Evolutionary conservation across 2,329 filamentous ascomycete species (phyloP), one percentile per base, ranked within the genome.

Genomic region (Talaromyces sp.): DNA sequence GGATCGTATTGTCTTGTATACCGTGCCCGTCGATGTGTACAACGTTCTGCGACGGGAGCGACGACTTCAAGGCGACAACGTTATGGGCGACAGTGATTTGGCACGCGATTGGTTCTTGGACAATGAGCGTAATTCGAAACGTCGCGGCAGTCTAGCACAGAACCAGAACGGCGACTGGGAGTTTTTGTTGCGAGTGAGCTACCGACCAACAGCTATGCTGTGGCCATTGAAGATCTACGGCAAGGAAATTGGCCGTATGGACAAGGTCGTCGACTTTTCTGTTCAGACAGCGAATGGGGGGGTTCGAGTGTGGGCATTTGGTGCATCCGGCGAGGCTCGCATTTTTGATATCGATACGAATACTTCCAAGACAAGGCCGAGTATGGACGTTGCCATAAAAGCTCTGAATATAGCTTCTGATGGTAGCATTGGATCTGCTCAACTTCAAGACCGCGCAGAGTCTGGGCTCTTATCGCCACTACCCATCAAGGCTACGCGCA

Each of bases 21-120:
- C 81, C 0, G 76, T 90, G 1, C 86, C 87, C 0, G 72, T 80
- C 0, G 86, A 88, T 70, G 72, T 83, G 1, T 83, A 86, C 64
- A 75, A 77, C 25, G 69, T 75, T 16, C 70, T 76, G 25, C 68
- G 70, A 31, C 73, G 69, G 42, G 74, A 76, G 54, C 72, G 73
- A 11, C 68, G 74, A 48, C 65, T 65, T 1, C 73, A 76, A 64
- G 66, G 66, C 0, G 69, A 73, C 11, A 68, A 68, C 9, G 67
- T 75, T 1, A 74, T 76, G 70, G 75, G 72, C 1, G 70, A 74
- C 42, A 72, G 71, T 39, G 70, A 75, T 57, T 67, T 74, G 1
- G 69, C 71, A 0, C 67, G 70, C 11, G 72, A 75, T 57, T 74
- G 69, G 68, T 73, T 74, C 61, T 59, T 73, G 5, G 73, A 74